These are phyloP conservation scores for Stagonosporopsis vannaccii DNA, from an alignment of 2,329 filamentous ascomycete species.

Conservation along the genomic window DNA sequence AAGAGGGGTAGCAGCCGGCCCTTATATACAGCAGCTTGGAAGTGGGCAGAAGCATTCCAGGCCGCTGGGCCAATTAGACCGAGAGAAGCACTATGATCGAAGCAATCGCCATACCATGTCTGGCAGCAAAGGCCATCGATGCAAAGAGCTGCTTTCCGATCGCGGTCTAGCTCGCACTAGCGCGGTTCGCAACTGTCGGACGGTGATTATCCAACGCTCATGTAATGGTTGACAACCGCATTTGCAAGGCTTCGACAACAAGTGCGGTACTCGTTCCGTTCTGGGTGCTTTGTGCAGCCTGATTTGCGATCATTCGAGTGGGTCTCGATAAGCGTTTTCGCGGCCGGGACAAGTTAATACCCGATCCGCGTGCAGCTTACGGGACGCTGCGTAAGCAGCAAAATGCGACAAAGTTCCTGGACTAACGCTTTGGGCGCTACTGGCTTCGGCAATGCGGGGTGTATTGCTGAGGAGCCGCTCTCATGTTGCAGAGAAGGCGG, in stretches of 20 bases:
- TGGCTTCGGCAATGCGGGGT: constrained; percentile 23
- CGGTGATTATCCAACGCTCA: constrained; percentile 22
- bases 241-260: neutral
- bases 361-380: constrained; percentile 18
- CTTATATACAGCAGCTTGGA: constrained; percentile 13
- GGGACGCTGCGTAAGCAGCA: constrained; percentile 26
- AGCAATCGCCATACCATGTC: constrained; percentile 1
- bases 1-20: constrained; percentile 3
- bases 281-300: neutral
- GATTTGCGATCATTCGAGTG: constrained; percentile 1
- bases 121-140: constrained; percentile 13
- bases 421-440: constrained; percentile 18
- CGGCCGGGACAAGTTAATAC: constrained; percentile 5
- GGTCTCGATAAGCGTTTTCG: constrained; percentile 9
- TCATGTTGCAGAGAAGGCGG: too few species aligned
- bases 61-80: constrained; percentile 17
- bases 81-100: constrained; percentile 5
- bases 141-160: constrained; percentile 12
- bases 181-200: constrained; percentile 1
- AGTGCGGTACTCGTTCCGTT: constrained; percentile 9
- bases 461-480: neutral
- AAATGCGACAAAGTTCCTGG: constrained; percentile 16
- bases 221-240: constrained; percentile 22
- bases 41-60: constrained; percentile 10
- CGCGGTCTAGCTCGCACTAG: constrained; percentile 19